Evolutionary conservation across 2,329 filamentous ascomycete genomes (phyloP), one percentile per base, ranked within the genome.

Genomic region (Alternaria solani): DNA sequence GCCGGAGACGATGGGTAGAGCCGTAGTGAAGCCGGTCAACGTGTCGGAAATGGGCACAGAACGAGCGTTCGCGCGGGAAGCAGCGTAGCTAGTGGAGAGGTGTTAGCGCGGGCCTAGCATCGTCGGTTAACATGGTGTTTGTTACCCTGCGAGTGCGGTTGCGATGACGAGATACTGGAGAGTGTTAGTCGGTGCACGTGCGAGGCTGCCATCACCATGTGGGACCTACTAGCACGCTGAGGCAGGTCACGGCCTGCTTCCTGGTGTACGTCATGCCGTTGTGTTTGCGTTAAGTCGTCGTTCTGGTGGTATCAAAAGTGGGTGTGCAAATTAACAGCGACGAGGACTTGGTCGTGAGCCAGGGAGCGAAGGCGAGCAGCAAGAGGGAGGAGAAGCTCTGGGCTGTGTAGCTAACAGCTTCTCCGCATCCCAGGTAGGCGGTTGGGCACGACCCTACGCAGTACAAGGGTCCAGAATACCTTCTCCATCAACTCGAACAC

Each of bases 21-120:
- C 76, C 20, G 81, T 75, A 7, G 78, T 74, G 44, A 83, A 75
- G 55, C 78, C 79, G 30, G 75, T 71, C 60, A 82, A 75, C 32
- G 75, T 66, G 60, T 78, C 71, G 11, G 80, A 75, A 44, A 83
- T 79, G 23, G 82, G 81, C 2, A 83, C 73, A 6, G 78, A 79
- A 70, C 78, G 75, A 43, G 62, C 58, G 64, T 68, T 74, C 26
- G 71, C 61, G 41, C 70, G 69, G 36, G 71, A 77, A 11, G 69
- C 55, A 53, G 71, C 75, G 57, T 74, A 78, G 34, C 75, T 77
- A 18, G 34, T 38, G 34, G 34, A 38, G 34, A n/a, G 8, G 16
- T 23, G 63, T 67, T 51, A 70, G 64, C 42, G 51, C 9, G 8
- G n/a, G 36, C 38, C 44, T 41, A 38, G 39, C 20, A 28, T 34